Evolutionary conservation across 305 asterid genomes (phyloP).

Genomic region (Fraxinus angustifolia): DNA sequence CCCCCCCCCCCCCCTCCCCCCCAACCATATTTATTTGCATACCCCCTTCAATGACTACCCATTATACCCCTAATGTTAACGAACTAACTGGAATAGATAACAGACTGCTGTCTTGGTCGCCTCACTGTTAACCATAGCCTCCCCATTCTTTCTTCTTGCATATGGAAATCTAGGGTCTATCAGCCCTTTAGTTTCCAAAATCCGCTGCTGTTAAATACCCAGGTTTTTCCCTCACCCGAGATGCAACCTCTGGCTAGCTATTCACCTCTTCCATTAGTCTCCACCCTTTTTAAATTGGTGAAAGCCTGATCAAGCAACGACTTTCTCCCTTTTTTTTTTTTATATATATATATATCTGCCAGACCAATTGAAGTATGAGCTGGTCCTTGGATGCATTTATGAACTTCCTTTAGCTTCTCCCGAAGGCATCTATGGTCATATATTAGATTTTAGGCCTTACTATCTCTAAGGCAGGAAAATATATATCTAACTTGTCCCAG

Average conservation of each 20-base stretch:
- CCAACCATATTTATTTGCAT: no score
- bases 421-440: not conserved
- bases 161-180: no score
- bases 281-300: not conserved
- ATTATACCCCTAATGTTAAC: no score
- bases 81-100: no score
- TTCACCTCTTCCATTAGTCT: not conserved
- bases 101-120: no score
- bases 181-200: not conserved
- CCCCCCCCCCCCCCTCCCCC: no score
- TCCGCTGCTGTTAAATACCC: not conserved
- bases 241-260: not conserved
- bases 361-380: not conserved
- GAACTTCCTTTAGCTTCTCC: not conserved
- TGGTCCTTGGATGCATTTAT: not conserved
- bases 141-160: no score
- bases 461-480: not conserved
- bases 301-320: not conserved
- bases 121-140: no score
- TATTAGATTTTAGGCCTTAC: not conserved
- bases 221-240: not conserved
- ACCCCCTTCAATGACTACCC: no score
- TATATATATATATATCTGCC: no score
- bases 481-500: not conserved
- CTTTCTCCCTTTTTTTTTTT: not conserved